A percentile compares a stretch with the other conserved stretches of the same genome.
Conservation (phyloP, 768 basidiomycete species). For the Kwoniella shandongensis region DNA sequence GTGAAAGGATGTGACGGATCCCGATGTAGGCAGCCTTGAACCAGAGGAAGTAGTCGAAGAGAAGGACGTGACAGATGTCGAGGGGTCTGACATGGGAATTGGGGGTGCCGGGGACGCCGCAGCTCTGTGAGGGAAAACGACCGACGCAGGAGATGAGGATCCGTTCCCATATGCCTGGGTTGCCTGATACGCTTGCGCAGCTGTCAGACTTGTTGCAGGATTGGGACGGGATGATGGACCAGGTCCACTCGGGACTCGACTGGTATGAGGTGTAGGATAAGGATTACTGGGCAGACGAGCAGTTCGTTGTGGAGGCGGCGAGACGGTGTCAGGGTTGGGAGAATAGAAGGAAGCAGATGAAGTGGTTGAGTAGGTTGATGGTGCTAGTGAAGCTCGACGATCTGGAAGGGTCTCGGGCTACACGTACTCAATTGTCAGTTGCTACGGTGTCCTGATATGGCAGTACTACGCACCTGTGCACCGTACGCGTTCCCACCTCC, state of each 20-base stretch:
- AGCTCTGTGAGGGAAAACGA: slow-evolving; percentile 32
- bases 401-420: slow-evolving; percentile 16
- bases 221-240: slow-evolving; percentile 6
- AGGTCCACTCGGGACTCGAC: slow-evolving; percentile 11
- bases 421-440: not conserved
- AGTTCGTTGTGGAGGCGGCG: slow-evolving; percentile 28
- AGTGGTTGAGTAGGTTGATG: slow-evolving; percentile 36
- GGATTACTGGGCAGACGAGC: slow-evolving; percentile 23
- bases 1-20: slow-evolving; percentile 13
- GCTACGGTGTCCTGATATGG: not conserved
- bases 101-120: slow-evolving; percentile 22
- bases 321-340: slow-evolving; percentile 32
- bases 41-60: slow-evolving; percentile 2
- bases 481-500: slow-evolving; percentile 9
- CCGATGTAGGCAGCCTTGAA: slow-evolving; percentile 10
- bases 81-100: slow-evolving; percentile 10
- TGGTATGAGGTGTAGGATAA: slow-evolving; percentile 1
- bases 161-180: slow-evolving; percentile 22
- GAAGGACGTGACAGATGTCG: slow-evolving; percentile 15
- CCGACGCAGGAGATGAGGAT: slow-evolving; percentile 29
- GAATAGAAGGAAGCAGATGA: slow-evolving; percentile 39
- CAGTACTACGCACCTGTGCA: slow-evolving; percentile 13
- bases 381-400: slow-evolving; percentile 41
- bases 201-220: slow-evolving; percentile 8
- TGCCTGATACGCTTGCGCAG: slow-evolving; percentile 33